phyloP scores from a whole-genome alignment of 192 early-diverging fungal genomes.

The Podila epigama region DNA sequence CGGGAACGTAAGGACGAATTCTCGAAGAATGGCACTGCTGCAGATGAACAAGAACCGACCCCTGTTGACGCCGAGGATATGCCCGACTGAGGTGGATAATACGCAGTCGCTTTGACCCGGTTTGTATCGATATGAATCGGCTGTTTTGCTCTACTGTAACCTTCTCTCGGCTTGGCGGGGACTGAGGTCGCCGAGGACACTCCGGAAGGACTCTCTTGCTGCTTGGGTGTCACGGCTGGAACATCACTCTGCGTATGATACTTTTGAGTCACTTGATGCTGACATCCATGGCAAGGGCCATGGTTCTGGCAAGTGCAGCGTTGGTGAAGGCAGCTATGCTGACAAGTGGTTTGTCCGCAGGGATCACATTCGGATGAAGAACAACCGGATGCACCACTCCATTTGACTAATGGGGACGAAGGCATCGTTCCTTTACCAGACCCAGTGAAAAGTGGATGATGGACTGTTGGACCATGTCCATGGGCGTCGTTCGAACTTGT shows the following conservation, averaged over 20 bases:
- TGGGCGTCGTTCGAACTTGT: conserved; percentile 36
- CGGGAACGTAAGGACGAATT: neutral
- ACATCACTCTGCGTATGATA: neutral
- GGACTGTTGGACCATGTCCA: conserved; percentile 7
- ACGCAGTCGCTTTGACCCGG: neutral
- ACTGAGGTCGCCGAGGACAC: neutral
- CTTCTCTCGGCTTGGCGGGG: conserved; percentile 19
- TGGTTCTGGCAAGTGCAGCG: neutral
- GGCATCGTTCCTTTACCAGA: neutral
- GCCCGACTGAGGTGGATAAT: neutral
- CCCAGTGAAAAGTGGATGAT: neutral
- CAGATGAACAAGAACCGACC: neutral
- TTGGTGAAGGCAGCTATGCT: neutral
- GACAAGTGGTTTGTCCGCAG: neutral
- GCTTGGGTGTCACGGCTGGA: neutral
- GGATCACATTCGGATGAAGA: too few species aligned
- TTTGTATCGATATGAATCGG: conserved; percentile 27
- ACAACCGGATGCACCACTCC: neutral
- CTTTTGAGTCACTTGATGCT: neutral
- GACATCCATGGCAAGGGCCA: neutral
- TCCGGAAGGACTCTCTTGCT: neutral
- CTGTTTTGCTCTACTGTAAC: conserved; percentile 4
- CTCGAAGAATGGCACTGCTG: neutral
- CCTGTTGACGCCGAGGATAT: neutral
- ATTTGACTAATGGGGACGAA: conserved; percentile 3